These are phyloP conservation scores for Gymnopilus junonius DNA, from an alignment of 768 basidiomycete genomes.

Conservation along the genomic window DNA sequence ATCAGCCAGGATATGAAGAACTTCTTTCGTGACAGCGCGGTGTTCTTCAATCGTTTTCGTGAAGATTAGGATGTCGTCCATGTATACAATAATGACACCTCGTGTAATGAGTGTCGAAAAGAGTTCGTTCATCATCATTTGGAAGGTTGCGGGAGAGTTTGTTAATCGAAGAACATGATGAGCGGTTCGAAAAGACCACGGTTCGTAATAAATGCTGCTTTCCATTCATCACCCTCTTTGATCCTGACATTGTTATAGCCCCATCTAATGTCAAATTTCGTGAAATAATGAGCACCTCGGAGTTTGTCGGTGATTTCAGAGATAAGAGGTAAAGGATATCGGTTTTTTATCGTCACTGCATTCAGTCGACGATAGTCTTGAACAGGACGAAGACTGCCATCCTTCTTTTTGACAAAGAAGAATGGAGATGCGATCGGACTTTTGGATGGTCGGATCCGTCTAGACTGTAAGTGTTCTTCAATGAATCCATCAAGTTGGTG, in stretches of 20 bases:
- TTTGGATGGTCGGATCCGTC: constrained; percentile 7
- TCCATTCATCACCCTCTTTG: constrained; percentile 40
- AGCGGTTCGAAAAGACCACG: constrained; percentile 37
- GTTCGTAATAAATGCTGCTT: constrained; percentile 19
- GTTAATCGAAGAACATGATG: constrained; percentile 41
- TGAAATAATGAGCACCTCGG: constrained; percentile 28
- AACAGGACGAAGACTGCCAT: constrained; percentile 19
- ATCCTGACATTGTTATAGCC: constrained; percentile 42
- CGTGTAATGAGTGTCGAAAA: background rate
- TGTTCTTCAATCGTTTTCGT: constrained; percentile 18
- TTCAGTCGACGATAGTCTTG: constrained; percentile 36
- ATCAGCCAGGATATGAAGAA: constrained; percentile 24
- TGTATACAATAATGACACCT: constrained; percentile 37
- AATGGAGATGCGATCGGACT: constrained; percentile 11
- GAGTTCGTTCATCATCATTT: constrained; percentile 10
- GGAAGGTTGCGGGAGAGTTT: constrained; percentile 26
- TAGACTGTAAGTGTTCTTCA: constrained; percentile 6
- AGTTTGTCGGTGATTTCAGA: constrained; percentile 31
- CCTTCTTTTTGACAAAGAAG: constrained; percentile 20
- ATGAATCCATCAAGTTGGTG: background rate
- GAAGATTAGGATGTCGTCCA: constrained; percentile 46
- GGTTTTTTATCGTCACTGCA: constrained; percentile 30
- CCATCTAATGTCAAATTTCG: constrained; percentile 41
- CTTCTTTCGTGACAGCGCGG: constrained; percentile 12
- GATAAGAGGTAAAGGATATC: constrained; percentile 31